Conservation (phyloP, 2,329 filamentous ascomycete species). For the Thielaviopsis populi region DNA sequence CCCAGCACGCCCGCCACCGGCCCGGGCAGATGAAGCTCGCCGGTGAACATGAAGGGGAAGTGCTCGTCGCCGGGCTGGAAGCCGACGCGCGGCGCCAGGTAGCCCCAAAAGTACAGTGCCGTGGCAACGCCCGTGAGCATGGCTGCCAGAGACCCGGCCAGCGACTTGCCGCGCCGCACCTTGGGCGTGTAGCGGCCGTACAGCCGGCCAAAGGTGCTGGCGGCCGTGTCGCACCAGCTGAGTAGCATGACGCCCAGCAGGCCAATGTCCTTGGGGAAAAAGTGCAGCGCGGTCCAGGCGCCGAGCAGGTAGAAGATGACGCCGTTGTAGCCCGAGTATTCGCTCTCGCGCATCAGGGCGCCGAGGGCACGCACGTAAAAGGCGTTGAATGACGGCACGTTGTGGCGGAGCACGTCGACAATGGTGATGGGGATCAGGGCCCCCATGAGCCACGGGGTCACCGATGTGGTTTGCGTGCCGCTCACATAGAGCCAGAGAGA, state of each 20-base stretch:
- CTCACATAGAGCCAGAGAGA: slow-evolving; percentile 72
- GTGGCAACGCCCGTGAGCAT: slow-evolving; percentile 70
- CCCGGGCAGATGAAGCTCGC: slow-evolving; percentile 54
- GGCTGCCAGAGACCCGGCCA: slow-evolving; percentile 77
- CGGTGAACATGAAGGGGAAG: slow-evolving; percentile 68
- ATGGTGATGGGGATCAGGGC: slow-evolving; percentile 71
- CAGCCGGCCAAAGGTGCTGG: slow-evolving; percentile 79
- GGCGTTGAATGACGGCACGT: slow-evolving; percentile 65
- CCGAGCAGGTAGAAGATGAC: slow-evolving; percentile 94
- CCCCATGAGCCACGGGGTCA: slow-evolving; percentile 71
- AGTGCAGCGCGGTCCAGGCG: slow-evolving; percentile 69
- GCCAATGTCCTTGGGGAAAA: slow-evolving; percentile 85
- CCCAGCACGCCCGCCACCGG: slow-evolving; percentile 44
- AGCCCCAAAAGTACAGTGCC: slow-evolving; percentile 78
- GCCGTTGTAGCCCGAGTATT: slow-evolving; percentile 87
- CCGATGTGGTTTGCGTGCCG: slow-evolving; percentile 59
- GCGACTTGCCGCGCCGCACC: slow-evolving; percentile 73
- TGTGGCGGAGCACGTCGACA: slow-evolving; percentile 70
- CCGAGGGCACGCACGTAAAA: slow-evolving; percentile 75
- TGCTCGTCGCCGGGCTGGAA: slow-evolving; percentile 53
- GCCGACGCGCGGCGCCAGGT: slow-evolving; percentile 54
- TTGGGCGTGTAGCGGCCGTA: slow-evolving; percentile 82
- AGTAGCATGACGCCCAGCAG: slow-evolving; percentile 80
- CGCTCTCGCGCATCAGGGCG: slow-evolving; percentile 90
- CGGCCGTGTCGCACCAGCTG: slow-evolving; percentile 96